Evolutionary conservation across 441 rosid genomes (phyloP).

Genomic region (Eutrema salsugineum): DNA sequence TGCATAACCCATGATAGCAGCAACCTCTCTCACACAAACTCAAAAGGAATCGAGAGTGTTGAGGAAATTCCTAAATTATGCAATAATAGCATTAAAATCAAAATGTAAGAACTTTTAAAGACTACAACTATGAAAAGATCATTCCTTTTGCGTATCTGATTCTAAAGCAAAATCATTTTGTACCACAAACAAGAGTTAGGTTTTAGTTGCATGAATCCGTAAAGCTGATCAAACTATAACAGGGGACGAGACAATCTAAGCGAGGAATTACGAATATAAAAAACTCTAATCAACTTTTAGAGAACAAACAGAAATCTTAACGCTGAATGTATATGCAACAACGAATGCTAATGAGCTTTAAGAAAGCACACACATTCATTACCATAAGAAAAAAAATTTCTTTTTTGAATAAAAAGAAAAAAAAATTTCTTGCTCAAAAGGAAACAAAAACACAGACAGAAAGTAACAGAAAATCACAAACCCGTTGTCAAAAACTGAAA

Average conservation of each 20-base stretch:
- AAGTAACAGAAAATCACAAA: not conserved
- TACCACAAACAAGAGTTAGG: not conserved
- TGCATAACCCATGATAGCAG: constrained; percentile 54
- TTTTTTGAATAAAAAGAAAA: too few relatives aligned
- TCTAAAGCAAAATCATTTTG: not conserved
- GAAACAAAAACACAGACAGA: not conserved
- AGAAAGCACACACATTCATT: not conserved
- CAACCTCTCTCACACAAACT: constrained; percentile 8
- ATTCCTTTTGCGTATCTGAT: not conserved
- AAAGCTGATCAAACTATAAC: not conserved
- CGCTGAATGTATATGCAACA: not conserved
- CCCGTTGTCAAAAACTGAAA: not conserved
- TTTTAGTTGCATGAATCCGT: not conserved
- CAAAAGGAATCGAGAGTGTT: constrained; percentile 15
- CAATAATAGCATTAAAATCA: not conserved
- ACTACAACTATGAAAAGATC: not conserved
- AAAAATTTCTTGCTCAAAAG: not conserved
- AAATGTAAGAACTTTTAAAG: not conserved
- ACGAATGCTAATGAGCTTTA: not conserved
- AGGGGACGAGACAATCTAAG: not conserved
- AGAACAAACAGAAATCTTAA: not conserved
- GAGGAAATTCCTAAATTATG: not conserved
- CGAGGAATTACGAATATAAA: not conserved
- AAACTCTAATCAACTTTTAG: too few relatives aligned
- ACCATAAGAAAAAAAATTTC: not conserved